phyloP scores from a whole-genome alignment of 345 rosid species.

The Schrenkiella parvula region DNA sequence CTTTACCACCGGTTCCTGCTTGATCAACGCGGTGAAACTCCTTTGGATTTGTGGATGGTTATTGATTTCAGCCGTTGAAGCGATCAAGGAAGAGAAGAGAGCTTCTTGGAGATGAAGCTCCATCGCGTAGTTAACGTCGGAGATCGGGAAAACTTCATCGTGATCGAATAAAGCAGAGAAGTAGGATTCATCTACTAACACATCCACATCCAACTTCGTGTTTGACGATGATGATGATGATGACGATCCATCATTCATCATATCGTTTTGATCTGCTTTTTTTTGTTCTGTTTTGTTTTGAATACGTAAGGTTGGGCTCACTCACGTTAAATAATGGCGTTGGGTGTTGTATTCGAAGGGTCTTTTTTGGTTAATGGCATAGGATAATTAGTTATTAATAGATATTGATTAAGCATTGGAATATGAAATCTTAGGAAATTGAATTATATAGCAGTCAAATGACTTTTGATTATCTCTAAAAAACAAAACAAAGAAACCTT shows the following conservation, averaged over 20 bases:
- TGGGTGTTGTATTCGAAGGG: slow-evolving; percentile 7
- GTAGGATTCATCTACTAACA: slow-evolving; percentile 38
- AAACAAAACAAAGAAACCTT: slow-evolving; percentile 3
- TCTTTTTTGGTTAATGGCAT: not conserved
- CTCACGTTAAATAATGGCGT: slow-evolving; percentile 8
- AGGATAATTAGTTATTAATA: not conserved
- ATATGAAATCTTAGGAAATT: slow-evolving; percentile 11
- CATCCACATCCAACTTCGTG: slow-evolving; percentile 1
- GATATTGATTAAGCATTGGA: slow-evolving; percentile 16
- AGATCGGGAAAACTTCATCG: slow-evolving; percentile 37
- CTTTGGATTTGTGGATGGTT: not conserved
- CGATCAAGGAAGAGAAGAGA: slow-evolving; percentile 24
- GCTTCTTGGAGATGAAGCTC: slow-evolving; percentile 51
- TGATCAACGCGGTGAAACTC: not conserved
- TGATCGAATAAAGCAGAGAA: slow-evolving; percentile 34
- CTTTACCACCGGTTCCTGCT: not conserved
- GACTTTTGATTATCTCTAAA: slow-evolving; percentile 2
- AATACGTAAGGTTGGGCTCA: too few species aligned
- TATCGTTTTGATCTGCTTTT: not conserved
- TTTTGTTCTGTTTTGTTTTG: not conserved
- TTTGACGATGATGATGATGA: slow-evolving; percentile 25
- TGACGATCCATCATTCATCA: slow-evolving; percentile 21
- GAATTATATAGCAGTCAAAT: slow-evolving; percentile 11
- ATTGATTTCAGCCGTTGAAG: not conserved
- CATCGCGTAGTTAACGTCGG: slow-evolving; percentile 43